Evolutionary conservation across 1,139 yeast species (phyloP).

Genomic region (Blastobotrys ciferrii): DNA sequence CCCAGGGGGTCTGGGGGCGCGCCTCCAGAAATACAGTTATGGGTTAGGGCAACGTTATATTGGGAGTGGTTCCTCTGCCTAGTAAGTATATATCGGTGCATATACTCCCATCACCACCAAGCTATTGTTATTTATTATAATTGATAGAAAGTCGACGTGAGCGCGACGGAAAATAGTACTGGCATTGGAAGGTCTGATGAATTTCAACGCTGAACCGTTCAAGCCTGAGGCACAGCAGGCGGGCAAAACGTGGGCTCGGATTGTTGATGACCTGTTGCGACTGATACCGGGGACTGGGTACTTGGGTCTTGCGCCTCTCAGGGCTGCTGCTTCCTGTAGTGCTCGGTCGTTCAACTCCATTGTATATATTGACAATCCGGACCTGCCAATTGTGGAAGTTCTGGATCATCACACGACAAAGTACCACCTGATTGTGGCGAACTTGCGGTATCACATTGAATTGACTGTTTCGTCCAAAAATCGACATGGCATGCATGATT

Average conservation of each 20-base stretch:
- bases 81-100: no score
- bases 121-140: no score
- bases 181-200: not conserved
- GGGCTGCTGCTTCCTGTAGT: slow-evolving; percentile 19
- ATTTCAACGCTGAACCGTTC: not conserved
- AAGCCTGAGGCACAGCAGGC: slow-evolving; percentile 16
- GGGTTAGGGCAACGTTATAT: no score
- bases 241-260: slow-evolving; percentile 30
- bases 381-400: slow-evolving; percentile 18
- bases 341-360: slow-evolving; percentile 18
- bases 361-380: slow-evolving; percentile 7
- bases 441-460: slow-evolving; percentile 25
- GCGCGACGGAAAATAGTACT: not conserved
- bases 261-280: slow-evolving; percentile 31
- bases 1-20: no score
- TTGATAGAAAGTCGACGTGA: no score
- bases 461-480: slow-evolving; percentile 12
- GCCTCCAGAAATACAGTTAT: no score
- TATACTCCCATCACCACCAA: no score
- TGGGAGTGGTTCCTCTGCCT: no score
- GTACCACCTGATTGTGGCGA: slow-evolving; percentile 21
- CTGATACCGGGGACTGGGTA: slow-evolving; percentile 22
- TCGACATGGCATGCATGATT: slow-evolving; percentile 21
- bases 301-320: slow-evolving; percentile 23
- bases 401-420: slow-evolving; percentile 8